phyloP scores from a whole-genome alignment of 192 early-diverging fungal genomes.

The Phlyctochytrium planicorne region DNA sequence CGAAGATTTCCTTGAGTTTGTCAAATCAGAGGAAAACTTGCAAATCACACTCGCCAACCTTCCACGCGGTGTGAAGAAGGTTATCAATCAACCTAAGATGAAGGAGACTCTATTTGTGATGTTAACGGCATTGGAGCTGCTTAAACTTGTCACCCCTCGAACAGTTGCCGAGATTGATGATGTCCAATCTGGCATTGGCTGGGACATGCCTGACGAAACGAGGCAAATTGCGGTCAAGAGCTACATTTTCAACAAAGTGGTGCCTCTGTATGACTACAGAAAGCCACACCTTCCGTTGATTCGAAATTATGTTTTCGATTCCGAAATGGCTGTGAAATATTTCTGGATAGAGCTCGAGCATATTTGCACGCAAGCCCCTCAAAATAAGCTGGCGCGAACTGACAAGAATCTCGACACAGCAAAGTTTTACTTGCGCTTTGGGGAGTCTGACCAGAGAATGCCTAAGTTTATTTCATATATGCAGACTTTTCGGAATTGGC shows the following conservation, averaged over 20 bases:
- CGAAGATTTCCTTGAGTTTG: slow-evolving; percentile 1
- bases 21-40: background rate
- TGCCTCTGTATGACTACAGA: slow-evolving; percentile 36
- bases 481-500: slow-evolving; percentile 36
- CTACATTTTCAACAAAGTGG: slow-evolving; percentile 18
- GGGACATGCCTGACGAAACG: no score
- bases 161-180: background rate
- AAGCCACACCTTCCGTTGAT: slow-evolving; percentile 9
- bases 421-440: background rate
- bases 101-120: background rate
- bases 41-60: background rate
- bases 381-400: background rate
- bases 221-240: no score
- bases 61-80: background rate
- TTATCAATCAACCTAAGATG: background rate
- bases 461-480: slow-evolving; percentile 8
- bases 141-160: background rate
- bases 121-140: background rate
- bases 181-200: no score
- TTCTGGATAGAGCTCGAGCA: slow-evolving; percentile 42
- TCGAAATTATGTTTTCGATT: slow-evolving; percentile 16
- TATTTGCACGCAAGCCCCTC: slow-evolving; percentile 13
- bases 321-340: slow-evolving; percentile 11
- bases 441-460: background rate
- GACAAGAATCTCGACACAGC: background rate